phyloP scores from a whole-genome alignment of 805 yeast genomes.

The Hanseniaspora taiwanica region DNA sequence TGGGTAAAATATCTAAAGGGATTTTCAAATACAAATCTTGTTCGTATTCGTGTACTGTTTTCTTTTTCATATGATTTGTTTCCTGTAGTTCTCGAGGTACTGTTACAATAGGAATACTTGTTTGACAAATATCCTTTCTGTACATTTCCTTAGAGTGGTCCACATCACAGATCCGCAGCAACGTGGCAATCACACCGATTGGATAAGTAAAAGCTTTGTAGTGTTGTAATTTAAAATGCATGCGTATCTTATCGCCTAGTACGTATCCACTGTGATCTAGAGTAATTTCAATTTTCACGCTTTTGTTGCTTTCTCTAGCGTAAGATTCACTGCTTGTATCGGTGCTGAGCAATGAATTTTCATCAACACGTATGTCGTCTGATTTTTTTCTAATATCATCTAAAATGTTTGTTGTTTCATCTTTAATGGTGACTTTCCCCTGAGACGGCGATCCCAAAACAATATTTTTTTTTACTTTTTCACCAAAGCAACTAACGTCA shows the following conservation, averaged over 20 bases:
- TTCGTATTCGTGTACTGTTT: conserved; percentile 46
- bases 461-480: conserved; percentile 53
- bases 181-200: conserved; percentile 64
- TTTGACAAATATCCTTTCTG: conserved; percentile 73
- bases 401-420: background rate
- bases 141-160: conserved; percentile 48
- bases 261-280: conserved; percentile 55
- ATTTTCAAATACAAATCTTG: conserved; percentile 45
- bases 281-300: conserved; percentile 19
- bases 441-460: conserved; percentile 46
- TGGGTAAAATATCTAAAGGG: conserved; percentile 80
- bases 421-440: background rate
- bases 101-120: conserved; percentile 45
- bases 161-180: conserved; percentile 67
- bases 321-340: no score
- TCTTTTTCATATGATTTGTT: no score
- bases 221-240: conserved; percentile 54
- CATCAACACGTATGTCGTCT: no score
- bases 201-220: conserved; percentile 55
- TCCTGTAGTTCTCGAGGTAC: no score
- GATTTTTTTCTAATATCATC: conserved; percentile 8
- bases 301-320: no score
- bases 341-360: no score
- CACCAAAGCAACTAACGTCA: conserved; percentile 53
- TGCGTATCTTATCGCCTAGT: conserved; percentile 69